Evolutionary conservation across 768 basidiomycete genomes (phyloP).

Genomic region (Russula dissimulans): DNA sequence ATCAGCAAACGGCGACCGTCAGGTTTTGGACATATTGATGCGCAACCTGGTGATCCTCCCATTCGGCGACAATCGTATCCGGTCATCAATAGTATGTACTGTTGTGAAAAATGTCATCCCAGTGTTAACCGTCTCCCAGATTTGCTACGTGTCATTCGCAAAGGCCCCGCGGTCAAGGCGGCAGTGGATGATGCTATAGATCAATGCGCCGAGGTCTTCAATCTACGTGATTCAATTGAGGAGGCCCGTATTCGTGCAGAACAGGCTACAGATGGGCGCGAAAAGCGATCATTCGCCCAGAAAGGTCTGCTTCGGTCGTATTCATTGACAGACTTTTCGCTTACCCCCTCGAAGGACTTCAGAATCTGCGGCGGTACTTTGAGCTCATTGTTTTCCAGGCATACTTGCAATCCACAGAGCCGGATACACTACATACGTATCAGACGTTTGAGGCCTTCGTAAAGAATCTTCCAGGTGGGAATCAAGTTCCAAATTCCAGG

Average conservation of each 20-base stretch:
- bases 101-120: background rate
- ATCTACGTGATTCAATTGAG: constrained; percentile 85
- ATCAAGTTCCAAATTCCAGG: constrained; percentile 41
- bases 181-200: constrained; percentile 85
- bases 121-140: constrained; percentile 34
- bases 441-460: constrained; percentile 79
- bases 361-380: constrained; percentile 78
- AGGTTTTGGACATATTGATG: constrained; percentile 32
- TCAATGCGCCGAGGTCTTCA: constrained; percentile 71
- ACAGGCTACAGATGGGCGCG: constrained; percentile 61
- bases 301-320: constrained; percentile 41
- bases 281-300: constrained; percentile 56
- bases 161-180: constrained; percentile 78
- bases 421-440: constrained; percentile 68
- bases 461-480: constrained; percentile 69
- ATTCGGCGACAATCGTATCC: constrained; percentile 59
- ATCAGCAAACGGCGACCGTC: constrained; percentile 36
- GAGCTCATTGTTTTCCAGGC: constrained; percentile 84
- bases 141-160: constrained; percentile 76
- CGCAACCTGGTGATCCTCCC: constrained; percentile 20
- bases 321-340: background rate
- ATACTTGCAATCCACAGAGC: constrained; percentile 71
- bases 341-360: constrained; percentile 42
- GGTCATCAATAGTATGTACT: constrained; percentile 73
- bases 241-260: constrained; percentile 69